Evolutionary conservation across 129 eudicot species (phyloP), one percentile per base, ranked within the genome.

Genomic region (Flaveria ramosissima): DNA sequence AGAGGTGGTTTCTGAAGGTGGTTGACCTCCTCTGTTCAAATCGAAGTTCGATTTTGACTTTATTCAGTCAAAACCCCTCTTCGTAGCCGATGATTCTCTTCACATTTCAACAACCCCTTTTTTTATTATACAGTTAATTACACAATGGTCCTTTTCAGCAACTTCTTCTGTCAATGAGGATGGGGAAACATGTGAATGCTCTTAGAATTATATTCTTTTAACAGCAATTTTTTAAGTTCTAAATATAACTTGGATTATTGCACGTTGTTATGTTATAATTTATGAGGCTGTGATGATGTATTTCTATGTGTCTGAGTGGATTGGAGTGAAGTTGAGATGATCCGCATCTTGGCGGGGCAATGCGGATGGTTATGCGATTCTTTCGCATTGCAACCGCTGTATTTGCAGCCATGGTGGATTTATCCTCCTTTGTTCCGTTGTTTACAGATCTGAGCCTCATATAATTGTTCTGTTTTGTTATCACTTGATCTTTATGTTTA

Each of bases 361-460:
- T 68, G 2, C 23, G 7, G 7, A 6, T 5, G 41, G 7, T 36
- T 30, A 30, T 30, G 36, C 4, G 36, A 30, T 30, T 30, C 36
- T 3, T 30, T 30, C 0, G 36, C 36, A 30, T 30, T 3, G 36
- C 36, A 30, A 30, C 36, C 36, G 8, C 0, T 36, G 41, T 36
- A 45, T 50, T 73, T 73, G 68, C 77, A 73, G 77, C 77, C 77
- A 39, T 41, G 68, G 68, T 23, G 55, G 68, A 39, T 55, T 10
- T 12, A 53, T 72, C 68, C 77, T 17, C 4, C 12, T 36, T 72
- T 26, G 62, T 20, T 55, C 23, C 20, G 0, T 20, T 72, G 61
- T 72, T 27, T 72, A 72, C 76, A 52, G 9, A 72, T 70, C 66
- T 72, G 65, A 72, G 76, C 76, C 76, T 72, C 55, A 19, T 17